Evolutionary conservation across 2,329 filamentous ascomycete species (phyloP), one percentile per base, ranked within the genome.

Genomic region (Pezizomycotina sp.): DNA sequence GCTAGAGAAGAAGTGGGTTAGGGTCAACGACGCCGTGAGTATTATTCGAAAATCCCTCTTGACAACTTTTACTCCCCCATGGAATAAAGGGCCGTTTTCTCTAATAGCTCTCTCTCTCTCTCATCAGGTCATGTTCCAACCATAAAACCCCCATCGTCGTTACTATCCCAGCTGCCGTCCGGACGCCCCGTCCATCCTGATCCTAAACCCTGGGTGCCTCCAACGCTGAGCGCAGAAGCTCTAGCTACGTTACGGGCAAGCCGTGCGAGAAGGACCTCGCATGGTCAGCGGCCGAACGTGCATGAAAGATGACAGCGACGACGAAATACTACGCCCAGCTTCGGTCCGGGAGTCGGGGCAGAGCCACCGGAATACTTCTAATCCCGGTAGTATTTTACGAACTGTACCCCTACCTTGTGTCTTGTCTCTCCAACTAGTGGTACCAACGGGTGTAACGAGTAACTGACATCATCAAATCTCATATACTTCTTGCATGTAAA

Each of bases 11-110:
- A 93, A 92, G 55, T 93, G 89, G 86, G 72, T 71, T 44, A 89
- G 83, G 60, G 72, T 83, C 58, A 98, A 98, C 53, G 82, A 93
- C 56, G 92, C 80, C 12, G 80, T 91, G 60, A 60, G n/a, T n/a
- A n/a, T n/a, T n/a, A n/a, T n/a, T n/a, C 19, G 42, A 10, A 29
- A 1, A n/a, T 22, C 12, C 15, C 3, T 13, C 34, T 14, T 18
- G 22, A 18, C 15, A 9, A 19, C 28, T 30, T 28, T 20, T 19
- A 31, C 16, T 2, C 15, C 27, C 14, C 21, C 13, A 20, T 30
- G 12, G 18, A 34, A 36, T 9, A 21, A 41, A 10, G 13, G 16
- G 12, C 15, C 9, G 13, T 16, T 6, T 28, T 33, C 16, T 8
- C 34, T 24, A 18, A 33, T 33, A 13, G 6, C 16, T 10, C 12